Evolutionary conservation across 257 asterid species (phyloP).

Genomic region (Gynochthodes officinalis): DNA sequence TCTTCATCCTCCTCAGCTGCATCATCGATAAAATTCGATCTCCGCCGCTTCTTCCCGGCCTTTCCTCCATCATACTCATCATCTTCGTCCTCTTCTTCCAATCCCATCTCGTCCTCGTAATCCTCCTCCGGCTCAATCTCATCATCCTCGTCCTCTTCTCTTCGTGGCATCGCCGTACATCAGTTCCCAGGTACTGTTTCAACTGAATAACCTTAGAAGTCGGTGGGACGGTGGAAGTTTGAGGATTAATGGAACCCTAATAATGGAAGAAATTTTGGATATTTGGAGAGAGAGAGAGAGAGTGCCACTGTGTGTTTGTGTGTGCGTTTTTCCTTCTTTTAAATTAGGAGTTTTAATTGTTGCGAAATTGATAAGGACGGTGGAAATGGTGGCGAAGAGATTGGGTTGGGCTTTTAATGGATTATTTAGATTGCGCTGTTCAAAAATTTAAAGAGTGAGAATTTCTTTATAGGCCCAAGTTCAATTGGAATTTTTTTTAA

Average conservation of each 20-base stretch:
- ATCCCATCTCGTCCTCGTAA: slow-evolving; percentile 46
- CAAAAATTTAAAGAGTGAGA: no score
- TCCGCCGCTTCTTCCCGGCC: slow-evolving; percentile 57
- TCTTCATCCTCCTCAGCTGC: slow-evolving; percentile 84
- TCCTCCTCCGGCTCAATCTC: slow-evolving; percentile 59
- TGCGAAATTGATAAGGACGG: neutral
- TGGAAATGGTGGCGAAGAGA: neutral
- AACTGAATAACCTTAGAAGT: neutral
- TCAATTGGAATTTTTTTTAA: no score
- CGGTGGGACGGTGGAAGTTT: neutral
- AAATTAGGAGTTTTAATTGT: neutral
- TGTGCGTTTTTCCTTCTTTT: neutral
- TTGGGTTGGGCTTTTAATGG: neutral
- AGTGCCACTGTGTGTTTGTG: neutral
- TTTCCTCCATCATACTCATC: slow-evolving; percentile 49
- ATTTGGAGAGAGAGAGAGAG: neutral
- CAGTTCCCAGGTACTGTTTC: neutral
- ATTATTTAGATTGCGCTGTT: neutral
- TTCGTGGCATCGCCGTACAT: slow-evolving; percentile 44
- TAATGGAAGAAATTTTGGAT: neutral
- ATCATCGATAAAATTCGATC: slow-evolving; percentile 71
- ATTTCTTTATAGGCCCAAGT: no score
- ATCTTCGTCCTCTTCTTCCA: slow-evolving; percentile 63
- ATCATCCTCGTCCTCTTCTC: slow-evolving; percentile 59
- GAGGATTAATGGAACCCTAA: slow-evolving; percentile 12